These are phyloP conservation scores for Pichia terricola DNA, from an alignment of 1,139 yeast genomes.

Conservation along the genomic window DNA sequence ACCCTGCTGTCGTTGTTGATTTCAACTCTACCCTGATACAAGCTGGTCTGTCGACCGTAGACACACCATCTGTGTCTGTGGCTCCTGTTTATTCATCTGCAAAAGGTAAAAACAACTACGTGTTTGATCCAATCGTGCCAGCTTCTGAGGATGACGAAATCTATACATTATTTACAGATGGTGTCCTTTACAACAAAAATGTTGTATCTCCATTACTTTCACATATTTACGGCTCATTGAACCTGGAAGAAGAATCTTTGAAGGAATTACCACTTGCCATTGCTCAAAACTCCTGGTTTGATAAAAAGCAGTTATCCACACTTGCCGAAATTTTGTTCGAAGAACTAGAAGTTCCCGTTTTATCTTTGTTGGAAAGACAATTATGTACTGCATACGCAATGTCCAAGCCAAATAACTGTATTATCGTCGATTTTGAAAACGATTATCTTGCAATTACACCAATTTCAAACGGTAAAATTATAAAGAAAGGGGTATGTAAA, in stretches of 20 bases:
- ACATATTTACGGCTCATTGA: conserved; percentile 43
- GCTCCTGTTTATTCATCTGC: conserved; percentile 41
- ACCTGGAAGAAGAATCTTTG: conserved; percentile 26
- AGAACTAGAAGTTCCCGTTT: conserved; percentile 52
- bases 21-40: conserved; percentile 57
- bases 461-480: conserved; percentile 58
- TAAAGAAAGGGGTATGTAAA: conserved; percentile 49
- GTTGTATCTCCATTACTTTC: conserved; percentile 51
- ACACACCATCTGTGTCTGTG: conserved; percentile 50
- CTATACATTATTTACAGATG: conserved; percentile 56
- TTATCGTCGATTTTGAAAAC: conserved; percentile 63
- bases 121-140: conserved; percentile 10
- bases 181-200: conserved; percentile 58
- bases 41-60: conserved; percentile 64
- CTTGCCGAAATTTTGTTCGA: conserved; percentile 59
- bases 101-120: conserved; percentile 4
- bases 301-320: conserved; percentile 39
- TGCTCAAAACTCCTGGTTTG: conserved; percentile 58
- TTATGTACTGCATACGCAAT: conserved; percentile 59
- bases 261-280: conserved; percentile 54
- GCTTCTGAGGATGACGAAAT: conserved; percentile 21
- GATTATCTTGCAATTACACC: conserved; percentile 58
- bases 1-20: conserved; percentile 51
- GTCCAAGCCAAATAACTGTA: conserved; percentile 53
- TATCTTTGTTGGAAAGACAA: conserved; percentile 62